These are phyloP conservation scores for Kalaharituber pfeilii DNA, from an alignment of 2,329 filamentous ascomycete species.

Conservation along the genomic window DNA sequence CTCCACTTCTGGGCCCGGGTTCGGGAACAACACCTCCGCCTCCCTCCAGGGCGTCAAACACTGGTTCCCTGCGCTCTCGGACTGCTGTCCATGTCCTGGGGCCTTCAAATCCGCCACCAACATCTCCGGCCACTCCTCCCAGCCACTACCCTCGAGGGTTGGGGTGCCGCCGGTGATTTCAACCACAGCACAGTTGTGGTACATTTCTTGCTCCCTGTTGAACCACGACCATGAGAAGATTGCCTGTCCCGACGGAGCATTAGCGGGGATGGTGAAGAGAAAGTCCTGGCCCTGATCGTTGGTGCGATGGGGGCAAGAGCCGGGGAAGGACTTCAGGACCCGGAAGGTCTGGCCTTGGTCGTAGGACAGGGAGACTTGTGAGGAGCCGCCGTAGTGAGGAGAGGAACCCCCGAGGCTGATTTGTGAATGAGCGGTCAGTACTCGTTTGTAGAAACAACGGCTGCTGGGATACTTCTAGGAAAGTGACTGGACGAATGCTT, in stretches of 20 bases:
- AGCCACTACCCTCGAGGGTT: constrained; percentile 3
- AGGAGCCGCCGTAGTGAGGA: constrained; percentile 38
- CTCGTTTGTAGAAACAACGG: background rate
- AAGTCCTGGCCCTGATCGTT: background rate
- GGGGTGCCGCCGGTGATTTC: constrained; percentile 5
- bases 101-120: too few species aligned
- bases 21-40: constrained; percentile 1
- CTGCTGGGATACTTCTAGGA: background rate
- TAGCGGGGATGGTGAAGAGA: constrained; percentile 6
- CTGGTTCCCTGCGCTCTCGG: constrained; percentile 2
- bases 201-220: constrained; percentile 11
- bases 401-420: constrained; percentile 11
- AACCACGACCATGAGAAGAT: constrained; percentile 13
- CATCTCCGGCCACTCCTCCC: constrained; percentile 6
- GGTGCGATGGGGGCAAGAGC: constrained; percentile 34
- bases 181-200: constrained; percentile 12
- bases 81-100: too few species aligned
- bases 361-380: constrained; percentile 58
- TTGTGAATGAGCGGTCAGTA: background rate
- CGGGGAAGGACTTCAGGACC: constrained; percentile 46
- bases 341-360: constrained; percentile 53
- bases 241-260: constrained; percentile 8
- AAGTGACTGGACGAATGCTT: too few species aligned
- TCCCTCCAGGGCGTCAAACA: background rate
- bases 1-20: background rate